Conservation (phyloP, 768 basidiomycete species). For the Suillus plorans region DNA sequence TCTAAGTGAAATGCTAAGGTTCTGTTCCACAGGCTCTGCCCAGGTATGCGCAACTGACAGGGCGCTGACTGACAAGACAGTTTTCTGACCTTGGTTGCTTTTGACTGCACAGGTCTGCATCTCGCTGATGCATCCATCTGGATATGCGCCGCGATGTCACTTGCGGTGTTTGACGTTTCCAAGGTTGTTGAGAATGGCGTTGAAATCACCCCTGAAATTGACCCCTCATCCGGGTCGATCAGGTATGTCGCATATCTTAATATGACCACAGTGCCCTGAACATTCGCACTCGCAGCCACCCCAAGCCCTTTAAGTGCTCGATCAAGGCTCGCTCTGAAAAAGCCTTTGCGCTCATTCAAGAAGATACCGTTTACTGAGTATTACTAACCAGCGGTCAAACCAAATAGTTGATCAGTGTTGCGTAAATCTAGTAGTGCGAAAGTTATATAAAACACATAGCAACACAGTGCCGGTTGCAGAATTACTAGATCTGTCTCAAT, state of each 20-base stretch:
- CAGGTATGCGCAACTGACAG: constrained; percentile 12
- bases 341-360: constrained; percentile 52
- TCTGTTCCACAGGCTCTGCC: constrained; percentile 13
- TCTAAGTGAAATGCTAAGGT: not conserved
- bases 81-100: not conserved
- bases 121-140: constrained; percentile 31
- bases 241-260: constrained; percentile 33
- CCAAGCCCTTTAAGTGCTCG: constrained; percentile 61
- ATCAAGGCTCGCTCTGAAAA: constrained; percentile 60
- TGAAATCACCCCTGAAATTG: constrained; percentile 44
- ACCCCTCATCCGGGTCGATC: constrained; percentile 41
- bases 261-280: not conserved
- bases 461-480: no score
- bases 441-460: no score
- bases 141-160: constrained; percentile 32
- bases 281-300: constrained; percentile 41
- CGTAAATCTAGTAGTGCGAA: no score
- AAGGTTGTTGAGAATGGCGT: constrained; percentile 41
- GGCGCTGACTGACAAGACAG: not conserved
- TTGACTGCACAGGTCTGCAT: constrained; percentile 21
- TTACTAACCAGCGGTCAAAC: constrained; percentile 4
- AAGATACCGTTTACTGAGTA: constrained; percentile 34
- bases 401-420: no score
- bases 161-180: constrained; percentile 46
- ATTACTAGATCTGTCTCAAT: no score